phyloP scores from a whole-genome alignment of 495 filamentous ascomycete species.

The Clohesyomyces aquaticus region DNA sequence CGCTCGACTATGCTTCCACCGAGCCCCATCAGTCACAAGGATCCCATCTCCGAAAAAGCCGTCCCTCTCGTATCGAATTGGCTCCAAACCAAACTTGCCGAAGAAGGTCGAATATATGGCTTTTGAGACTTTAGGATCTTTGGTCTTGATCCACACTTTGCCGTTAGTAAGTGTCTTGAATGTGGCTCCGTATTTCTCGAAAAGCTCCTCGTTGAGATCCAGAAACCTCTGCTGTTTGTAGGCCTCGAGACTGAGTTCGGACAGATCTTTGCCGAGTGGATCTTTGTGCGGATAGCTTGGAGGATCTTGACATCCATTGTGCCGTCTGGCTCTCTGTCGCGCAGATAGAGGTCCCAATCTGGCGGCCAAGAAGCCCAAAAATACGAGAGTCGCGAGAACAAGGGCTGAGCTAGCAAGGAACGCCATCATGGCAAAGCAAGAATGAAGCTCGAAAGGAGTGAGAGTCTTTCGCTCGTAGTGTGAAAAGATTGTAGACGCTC shows the following conservation, averaged over 20 bases:
- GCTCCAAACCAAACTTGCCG: constrained; percentile 61
- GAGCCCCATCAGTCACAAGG: constrained; percentile 67
- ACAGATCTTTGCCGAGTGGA: not conserved
- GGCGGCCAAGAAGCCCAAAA: too few species aligned
- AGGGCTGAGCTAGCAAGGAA: too few species aligned
- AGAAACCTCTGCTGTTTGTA: not conserved
- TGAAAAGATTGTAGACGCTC: too few species aligned
- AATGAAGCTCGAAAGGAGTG: too few species aligned
- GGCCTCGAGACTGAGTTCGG: not conserved
- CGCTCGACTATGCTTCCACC: constrained; percentile 74
- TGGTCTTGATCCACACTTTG: constrained; percentile 41
- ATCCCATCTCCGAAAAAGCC: constrained; percentile 42
- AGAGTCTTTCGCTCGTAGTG: too few species aligned
- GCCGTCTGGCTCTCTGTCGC: too few species aligned
- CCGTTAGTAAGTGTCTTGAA: not conserved
- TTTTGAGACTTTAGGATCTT: constrained; percentile 84
- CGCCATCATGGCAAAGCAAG: too few species aligned
- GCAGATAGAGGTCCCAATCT: too few species aligned
- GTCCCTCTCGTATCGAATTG: constrained; percentile 31
- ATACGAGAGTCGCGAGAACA: too few species aligned
- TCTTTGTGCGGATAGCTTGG: too few species aligned
- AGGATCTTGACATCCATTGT: too few species aligned
- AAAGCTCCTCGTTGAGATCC: not conserved
- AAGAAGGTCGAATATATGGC: constrained; percentile 80
- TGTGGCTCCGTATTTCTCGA: constrained; percentile 9